These are phyloP conservation scores for Paracoccidioides lutzii DNA, from an alignment of 2,329 filamentous ascomycete genomes.

Conservation along the genomic window DNA sequence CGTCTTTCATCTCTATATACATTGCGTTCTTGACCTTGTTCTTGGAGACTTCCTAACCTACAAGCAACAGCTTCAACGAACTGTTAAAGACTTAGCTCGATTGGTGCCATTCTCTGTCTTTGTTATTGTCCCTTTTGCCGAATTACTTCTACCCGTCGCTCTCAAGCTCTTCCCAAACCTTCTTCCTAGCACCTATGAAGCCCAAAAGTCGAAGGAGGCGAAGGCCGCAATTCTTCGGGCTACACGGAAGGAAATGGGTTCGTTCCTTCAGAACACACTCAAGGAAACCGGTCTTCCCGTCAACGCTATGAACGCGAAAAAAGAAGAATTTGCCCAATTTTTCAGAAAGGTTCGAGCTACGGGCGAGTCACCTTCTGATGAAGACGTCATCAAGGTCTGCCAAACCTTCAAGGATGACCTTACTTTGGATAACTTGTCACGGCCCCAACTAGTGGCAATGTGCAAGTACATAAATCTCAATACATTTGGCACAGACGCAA, in stretches of 20 bases:
- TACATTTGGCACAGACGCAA: slow-evolving; percentile 92
- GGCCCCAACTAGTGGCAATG: slow-evolving; percentile 92
- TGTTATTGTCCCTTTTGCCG: slow-evolving; percentile 90
- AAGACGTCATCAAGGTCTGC: slow-evolving; percentile 97
- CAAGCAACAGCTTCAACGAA: slow-evolving; percentile 55
- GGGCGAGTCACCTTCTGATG: slow-evolving; percentile 72
- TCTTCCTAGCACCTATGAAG: slow-evolving; percentile 93
- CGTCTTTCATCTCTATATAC: slow-evolving; percentile 7
- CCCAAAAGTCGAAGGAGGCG: slow-evolving; percentile 73
- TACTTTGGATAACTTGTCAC: slow-evolving; percentile 89
- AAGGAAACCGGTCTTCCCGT: slow-evolving; percentile 88
- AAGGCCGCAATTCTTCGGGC: slow-evolving; percentile 72
- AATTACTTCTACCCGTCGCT: slow-evolving; percentile 80
- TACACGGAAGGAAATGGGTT: slow-evolving; percentile 86
- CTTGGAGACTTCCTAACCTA: not conserved
- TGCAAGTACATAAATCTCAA: slow-evolving; percentile 97
- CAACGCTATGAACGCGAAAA: slow-evolving; percentile 70
- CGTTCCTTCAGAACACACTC: slow-evolving; percentile 75
- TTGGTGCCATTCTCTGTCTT: slow-evolving; percentile 95
- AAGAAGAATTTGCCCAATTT: slow-evolving; percentile 89
- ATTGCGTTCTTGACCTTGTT: not conserved
- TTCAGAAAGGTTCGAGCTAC: slow-evolving; percentile 92
- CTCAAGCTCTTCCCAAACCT: slow-evolving; percentile 94
- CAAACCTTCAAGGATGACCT: slow-evolving; percentile 98
- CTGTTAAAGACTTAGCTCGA: slow-evolving; percentile 83